Evolutionary conservation across 768 basidiomycete genomes (phyloP).

Genomic region (Psilocybe azurescens): DNA sequence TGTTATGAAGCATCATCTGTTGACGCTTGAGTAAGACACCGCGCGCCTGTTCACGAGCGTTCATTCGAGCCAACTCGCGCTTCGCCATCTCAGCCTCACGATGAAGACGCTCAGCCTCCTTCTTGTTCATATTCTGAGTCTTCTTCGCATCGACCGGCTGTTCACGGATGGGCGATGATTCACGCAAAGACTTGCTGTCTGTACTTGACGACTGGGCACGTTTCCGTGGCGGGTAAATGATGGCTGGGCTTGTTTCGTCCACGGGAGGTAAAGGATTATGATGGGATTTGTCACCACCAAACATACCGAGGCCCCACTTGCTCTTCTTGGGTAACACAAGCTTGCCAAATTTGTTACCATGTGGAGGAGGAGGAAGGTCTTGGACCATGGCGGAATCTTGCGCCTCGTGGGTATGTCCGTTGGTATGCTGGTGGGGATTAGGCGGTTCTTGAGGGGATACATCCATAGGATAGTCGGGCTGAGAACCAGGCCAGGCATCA

Average conservation of each 20-base stretch:
- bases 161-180: slow-evolving; percentile 49
- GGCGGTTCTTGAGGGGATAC: slow-evolving; percentile 52
- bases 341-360: slow-evolving; percentile 61
- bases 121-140: slow-evolving; percentile 55
- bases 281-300: slow-evolving; percentile 75
- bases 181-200: slow-evolving; percentile 69
- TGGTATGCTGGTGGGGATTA: slow-evolving; percentile 40
- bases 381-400: slow-evolving; percentile 57
- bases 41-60: slow-evolving; percentile 85
- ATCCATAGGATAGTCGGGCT: slow-evolving; percentile 67
- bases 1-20: slow-evolving; percentile 68
- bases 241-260: slow-evolving; percentile 66
- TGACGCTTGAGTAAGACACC: slow-evolving; percentile 93
- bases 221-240: slow-evolving; percentile 73
- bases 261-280: slow-evolving; percentile 69
- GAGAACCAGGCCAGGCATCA: slow-evolving; percentile 30
- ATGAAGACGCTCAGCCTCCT: slow-evolving; percentile 78
- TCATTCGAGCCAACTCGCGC: slow-evolving; percentile 74
- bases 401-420: slow-evolving; percentile 55
- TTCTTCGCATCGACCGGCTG: slow-evolving; percentile 60
- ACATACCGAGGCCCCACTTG: slow-evolving; percentile 73
- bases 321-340: slow-evolving; percentile 70
- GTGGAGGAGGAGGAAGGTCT: slow-evolving; percentile 53
- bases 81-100: slow-evolving; percentile 87
- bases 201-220: slow-evolving; percentile 81